Evolutionary conservation across 495 filamentous ascomycete species (phyloP).

Genomic region (Talaromyces adpressus): DNA sequence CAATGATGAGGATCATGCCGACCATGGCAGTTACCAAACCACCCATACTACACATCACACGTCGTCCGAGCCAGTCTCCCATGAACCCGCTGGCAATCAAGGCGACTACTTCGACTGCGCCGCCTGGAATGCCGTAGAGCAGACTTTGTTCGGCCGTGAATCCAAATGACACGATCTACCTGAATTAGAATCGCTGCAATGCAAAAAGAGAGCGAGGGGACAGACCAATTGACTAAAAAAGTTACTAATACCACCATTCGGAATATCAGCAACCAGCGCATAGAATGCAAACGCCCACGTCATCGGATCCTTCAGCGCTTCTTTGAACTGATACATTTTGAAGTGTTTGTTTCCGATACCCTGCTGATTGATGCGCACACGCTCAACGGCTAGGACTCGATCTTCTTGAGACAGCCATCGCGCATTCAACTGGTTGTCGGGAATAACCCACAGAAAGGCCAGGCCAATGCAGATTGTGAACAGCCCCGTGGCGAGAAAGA

Average conservation of each 20-base stretch:
- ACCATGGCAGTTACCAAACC: conserved; percentile 31
- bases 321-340: conserved; percentile 54
- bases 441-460: conserved; percentile 56
- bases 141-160: conserved; percentile 54
- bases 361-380: conserved; percentile 57
- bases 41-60: conserved; percentile 39
- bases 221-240: conserved; percentile 58
- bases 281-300: conserved; percentile 62
- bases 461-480: conserved; percentile 51
- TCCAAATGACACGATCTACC: conserved; percentile 34
- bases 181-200: background rate
- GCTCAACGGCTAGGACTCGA: conserved; percentile 50
- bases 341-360: conserved; percentile 66
- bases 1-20: conserved; percentile 61
- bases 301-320: conserved; percentile 53
- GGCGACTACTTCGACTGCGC: conserved; percentile 57
- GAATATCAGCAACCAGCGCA: conserved; percentile 54
- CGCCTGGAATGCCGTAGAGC: conserved; percentile 59
- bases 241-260: conserved; percentile 62
- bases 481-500: conserved; percentile 60
- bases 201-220: conserved; percentile 34
- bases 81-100: conserved; percentile 53
- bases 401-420: conserved; percentile 60
- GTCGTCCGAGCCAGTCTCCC: conserved; percentile 50
- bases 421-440: conserved; percentile 63